Evolutionary conservation across 805 yeast genomes (phyloP).

Genomic region (Spathaspora girioi): DNA sequence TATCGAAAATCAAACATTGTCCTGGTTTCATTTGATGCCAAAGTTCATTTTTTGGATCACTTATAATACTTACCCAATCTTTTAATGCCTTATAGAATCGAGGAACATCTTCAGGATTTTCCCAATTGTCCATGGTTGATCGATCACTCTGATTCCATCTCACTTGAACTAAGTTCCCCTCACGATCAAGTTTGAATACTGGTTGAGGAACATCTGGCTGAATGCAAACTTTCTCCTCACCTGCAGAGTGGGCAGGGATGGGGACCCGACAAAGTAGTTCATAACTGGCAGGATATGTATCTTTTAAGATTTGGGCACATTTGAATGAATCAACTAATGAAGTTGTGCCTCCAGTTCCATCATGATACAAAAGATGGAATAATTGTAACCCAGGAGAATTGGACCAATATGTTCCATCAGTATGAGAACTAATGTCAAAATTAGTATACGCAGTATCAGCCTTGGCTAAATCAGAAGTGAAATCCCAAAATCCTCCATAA

Average conservation of each 20-base stretch:
- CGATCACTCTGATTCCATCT: slow-evolving; percentile 74
- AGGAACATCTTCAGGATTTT: slow-evolving; percentile 46
- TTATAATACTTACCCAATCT: slow-evolving; percentile 52
- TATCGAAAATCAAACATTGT: slow-evolving; percentile 63
- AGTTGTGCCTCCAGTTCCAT: slow-evolving; percentile 65
- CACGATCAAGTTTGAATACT: slow-evolving; percentile 49
- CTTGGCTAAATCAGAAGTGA: slow-evolving; percentile 63
- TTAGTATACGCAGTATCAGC: slow-evolving; percentile 73
- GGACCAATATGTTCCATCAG: slow-evolving; percentile 75
- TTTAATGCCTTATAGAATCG: slow-evolving; percentile 55
- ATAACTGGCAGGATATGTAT: slow-evolving; percentile 47
- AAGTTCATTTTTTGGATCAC: slow-evolving; percentile 47
- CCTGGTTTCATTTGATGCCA: slow-evolving; percentile 60
- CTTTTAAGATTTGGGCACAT: slow-evolving; percentile 49
- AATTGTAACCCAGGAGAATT: slow-evolving; percentile 70
- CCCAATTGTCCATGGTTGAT: slow-evolving; percentile 52
- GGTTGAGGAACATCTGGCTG: slow-evolving; percentile 57
- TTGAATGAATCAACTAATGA: slow-evolving; percentile 65
- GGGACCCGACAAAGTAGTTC: slow-evolving; percentile 46
- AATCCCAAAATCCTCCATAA: slow-evolving; percentile 81
- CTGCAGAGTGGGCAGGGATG: slow-evolving; percentile 73
- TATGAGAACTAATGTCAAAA: slow-evolving; percentile 59
- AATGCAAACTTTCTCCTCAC: slow-evolving; percentile 60
- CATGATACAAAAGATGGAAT: slow-evolving; percentile 62
- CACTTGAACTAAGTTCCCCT: slow-evolving; percentile 55